Evolutionary conservation across 768 basidiomycete species (phyloP).

Genomic region (Kwoniella mangroviensis): DNA sequence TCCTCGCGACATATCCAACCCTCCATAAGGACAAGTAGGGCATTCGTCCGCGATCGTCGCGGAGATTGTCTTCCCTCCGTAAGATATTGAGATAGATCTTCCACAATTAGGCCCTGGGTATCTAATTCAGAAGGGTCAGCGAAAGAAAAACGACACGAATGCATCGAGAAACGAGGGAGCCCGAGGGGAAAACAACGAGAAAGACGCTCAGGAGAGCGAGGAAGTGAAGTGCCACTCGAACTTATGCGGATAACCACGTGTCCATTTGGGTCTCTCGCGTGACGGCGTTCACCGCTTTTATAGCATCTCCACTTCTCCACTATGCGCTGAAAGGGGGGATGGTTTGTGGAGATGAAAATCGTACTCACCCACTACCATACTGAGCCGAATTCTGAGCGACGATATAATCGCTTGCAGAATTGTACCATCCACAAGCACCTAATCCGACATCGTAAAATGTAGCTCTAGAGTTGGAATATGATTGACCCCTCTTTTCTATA

Average conservation of each 20-base stretch:
- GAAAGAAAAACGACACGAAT: neutral
- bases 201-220: neutral
- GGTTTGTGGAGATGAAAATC: neutral
- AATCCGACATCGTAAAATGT: constrained; percentile 62
- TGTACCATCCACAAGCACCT: constrained; percentile 60
- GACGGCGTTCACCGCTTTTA: neutral
- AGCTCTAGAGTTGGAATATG: constrained; percentile 36
- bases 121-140: neutral
- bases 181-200: neutral
- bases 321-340: neutral
- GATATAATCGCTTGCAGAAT: constrained; percentile 58
- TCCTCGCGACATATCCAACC: constrained; percentile 71
- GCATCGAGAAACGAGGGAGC: constrained; percentile 1
- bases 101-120: constrained; percentile 73
- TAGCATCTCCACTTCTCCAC: too few species aligned
- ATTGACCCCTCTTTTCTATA: constrained; percentile 10
- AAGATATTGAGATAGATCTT: constrained; percentile 67
- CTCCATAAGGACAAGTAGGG: constrained; percentile 68
- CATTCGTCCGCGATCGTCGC: constrained; percentile 74
- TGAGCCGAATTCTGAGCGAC: constrained; percentile 59
- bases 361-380: constrained; percentile 60
- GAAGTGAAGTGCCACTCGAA: neutral
- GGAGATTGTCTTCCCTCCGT: constrained; percentile 65
- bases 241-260: too few species aligned
- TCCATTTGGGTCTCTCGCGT: neutral